These are phyloP conservation scores for Paramecium tetraurelia DNA, from an alignment of 73 alveolate genomes.

Conservation along the genomic window DNA sequence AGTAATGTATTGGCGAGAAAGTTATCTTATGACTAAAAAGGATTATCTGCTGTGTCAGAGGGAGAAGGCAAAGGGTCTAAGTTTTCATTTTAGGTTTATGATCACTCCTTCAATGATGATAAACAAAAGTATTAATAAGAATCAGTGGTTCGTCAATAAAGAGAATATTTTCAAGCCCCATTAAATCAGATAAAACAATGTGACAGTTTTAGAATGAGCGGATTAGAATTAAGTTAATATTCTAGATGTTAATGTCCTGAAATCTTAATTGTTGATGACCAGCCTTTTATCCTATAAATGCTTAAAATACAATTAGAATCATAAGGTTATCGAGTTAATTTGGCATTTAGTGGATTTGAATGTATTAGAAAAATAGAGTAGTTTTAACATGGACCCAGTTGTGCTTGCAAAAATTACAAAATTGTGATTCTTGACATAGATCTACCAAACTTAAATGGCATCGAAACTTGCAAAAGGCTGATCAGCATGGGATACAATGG, in stretches of 20 bases:
- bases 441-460: conserved; percentile 1
- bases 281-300: neutral
- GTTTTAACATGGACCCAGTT: neutral
- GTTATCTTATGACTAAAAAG: conserved; percentile 45
- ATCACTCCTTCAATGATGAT: neutral
- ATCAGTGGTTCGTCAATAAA: neutral
- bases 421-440: neutral
- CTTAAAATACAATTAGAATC: neutral
- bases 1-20: conserved; percentile 62
- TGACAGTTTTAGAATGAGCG: conserved; percentile 42
- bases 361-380: conserved; percentile 11
- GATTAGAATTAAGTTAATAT: conserved; percentile 13
- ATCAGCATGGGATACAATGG: neutral
- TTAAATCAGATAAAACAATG: neutral
- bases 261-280: conserved; percentile 21
- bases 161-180: neutral
- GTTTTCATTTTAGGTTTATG: conserved; percentile 35
- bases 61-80: conserved; percentile 57
- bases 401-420: conserved; percentile 12
- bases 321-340: neutral
- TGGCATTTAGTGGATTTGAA: conserved; percentile 36
- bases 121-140: neutral
- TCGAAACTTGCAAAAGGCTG: conserved; percentile 1
- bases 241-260: conserved; percentile 42
- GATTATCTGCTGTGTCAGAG: conserved; percentile 43